Evolutionary conservation across 306 rosid species (phyloP), one percentile per base, ranked within the genome.

Genomic region (Adenanthera pavonina): DNA sequence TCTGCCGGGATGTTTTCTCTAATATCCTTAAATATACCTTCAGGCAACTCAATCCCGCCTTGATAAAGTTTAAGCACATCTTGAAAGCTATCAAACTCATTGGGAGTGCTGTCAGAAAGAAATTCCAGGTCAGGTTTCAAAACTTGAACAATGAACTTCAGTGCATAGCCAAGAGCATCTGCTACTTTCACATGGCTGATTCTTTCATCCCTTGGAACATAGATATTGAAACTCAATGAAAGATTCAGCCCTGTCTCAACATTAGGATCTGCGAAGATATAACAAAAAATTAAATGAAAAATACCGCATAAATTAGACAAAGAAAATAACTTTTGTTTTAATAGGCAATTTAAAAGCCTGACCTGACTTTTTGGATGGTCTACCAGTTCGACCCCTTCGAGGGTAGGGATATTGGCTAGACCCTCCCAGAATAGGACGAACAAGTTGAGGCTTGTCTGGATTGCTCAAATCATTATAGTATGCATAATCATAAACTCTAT

Each of bases 151-250:
- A 91, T 7, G 36, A 97, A 83, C 80, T 94, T 91, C 73, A 94
- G 46, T 49, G 91, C 88, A 81, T 86, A 84, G 59, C 85, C 97
- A 35, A 94, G 85, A 72, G 92, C 92, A 51, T 94, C 97, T 4
- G 97, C 36, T 85, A 94, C 49, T 85, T 94, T 94, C 84, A 92
- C 69, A 84, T 91, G 93, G 6, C 94, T 93, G 71, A 94, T 91
- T 68, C 86, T 87, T 66, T 94, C 98, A 38, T 92, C 97, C 76
- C 91, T 89, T 5, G 98, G 98, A 56, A 92, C 98, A 77, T 92
- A 92, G 72, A 92, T 83, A 83, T 81, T 86, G 47, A 94, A 80
- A 82, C 97, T 89, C 88, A 75, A 8, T 1, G 72, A 12, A 74
- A 79, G 74, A 25, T 61, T 77, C 83, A 92, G 73, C 75, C 91